Base-by-base conservation (phyloP, 1,139 yeast genomes). In the Yamadazyma oceani region DNA sequence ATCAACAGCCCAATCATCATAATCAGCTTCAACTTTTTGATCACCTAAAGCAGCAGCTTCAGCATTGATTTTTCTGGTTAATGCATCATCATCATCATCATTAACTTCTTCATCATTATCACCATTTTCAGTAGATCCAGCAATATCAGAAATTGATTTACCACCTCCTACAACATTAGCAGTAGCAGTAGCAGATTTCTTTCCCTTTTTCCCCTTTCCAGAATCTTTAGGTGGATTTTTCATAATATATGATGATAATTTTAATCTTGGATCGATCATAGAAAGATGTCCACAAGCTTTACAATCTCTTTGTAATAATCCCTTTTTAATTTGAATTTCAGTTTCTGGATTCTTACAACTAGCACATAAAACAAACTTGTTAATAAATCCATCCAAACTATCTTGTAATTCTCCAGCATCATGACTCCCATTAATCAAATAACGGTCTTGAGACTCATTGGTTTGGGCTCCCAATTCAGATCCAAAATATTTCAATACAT, bases 291-390 rank as follows among this genome's bases (percentile, higher is more conserved):
- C 99, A 75, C 99, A 92, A 22, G 99, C 99, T 66, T 92, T 92
- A 75, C 99, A 92, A 64, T 92, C 97, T 66, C 92, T 82, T 55
- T 83, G 83, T 59, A 94, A 71, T 49, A 72, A 73, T 36, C 84
- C 94, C 53, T 83, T 86, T 51, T 85, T 80, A 55, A 90, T 75
- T 53, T 83, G 75, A 57, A 90, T 83, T 58, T 88, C 97, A 27
- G 99, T 92, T 69, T 92, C 99, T 24, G 99, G 99, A 69, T 92
- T 92, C 73, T 86, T 86, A 75, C 99, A 92, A 44, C 88, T 78
- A 24, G 86, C 92, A 77, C 99, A 92, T 40, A 92, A 77, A 44
- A 92, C 97, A 60, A 89, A 94, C 66, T 84, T 89, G 68, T 73
- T 75, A 69, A 92, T 92, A 67, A 94, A 92, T 3, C 95, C 96